Percentiles rank a stretch among this genome's conserved stretches.
phyloP scores from a whole-genome alignment of 345 rosid species.

The Salix viminalis region DNA sequence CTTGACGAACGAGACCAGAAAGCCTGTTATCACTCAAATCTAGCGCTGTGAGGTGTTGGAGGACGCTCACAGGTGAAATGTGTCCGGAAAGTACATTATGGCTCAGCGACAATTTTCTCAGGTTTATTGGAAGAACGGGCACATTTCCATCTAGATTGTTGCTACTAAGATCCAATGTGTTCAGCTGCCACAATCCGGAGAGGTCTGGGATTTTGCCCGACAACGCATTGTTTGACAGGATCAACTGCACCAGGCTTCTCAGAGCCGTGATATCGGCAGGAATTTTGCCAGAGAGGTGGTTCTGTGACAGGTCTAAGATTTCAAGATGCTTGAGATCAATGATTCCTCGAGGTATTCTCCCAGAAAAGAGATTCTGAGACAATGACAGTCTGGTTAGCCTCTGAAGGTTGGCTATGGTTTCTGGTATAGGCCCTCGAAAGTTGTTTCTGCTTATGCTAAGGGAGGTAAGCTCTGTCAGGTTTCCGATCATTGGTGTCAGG shows the following conservation, averaged over 20 bases:
- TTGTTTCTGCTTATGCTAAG: constrained; percentile 39
- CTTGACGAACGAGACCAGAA: constrained; percentile 21
- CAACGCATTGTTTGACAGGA: constrained; percentile 38
- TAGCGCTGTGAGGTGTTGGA: constrained; percentile 25
- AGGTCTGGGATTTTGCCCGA: constrained; percentile 48
- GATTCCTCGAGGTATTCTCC: constrained; percentile 32
- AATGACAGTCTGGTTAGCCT: constrained; percentile 38
- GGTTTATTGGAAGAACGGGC: constrained; percentile 43
- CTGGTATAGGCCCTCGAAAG: constrained; percentile 57
- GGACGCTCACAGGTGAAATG: constrained; percentile 27
- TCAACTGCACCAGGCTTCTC: constrained; percentile 34
- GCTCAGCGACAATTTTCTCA: constrained; percentile 39
- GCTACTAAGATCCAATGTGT: constrained; percentile 37
- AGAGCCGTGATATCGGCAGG: constrained; percentile 38
- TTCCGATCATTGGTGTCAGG: constrained; percentile 37
- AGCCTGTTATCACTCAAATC: constrained; percentile 54
- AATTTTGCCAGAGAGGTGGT: constrained; percentile 41
- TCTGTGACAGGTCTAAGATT: constrained; percentile 39
- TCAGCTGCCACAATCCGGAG: constrained; percentile 46
- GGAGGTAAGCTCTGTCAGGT: constrained; percentile 48
- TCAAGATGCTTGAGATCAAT: constrained; percentile 31
- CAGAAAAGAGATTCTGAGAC: constrained; percentile 44
- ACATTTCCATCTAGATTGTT: constrained; percentile 44
- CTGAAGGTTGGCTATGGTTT: constrained; percentile 35
- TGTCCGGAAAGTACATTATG: constrained; percentile 45